Evolutionary conservation across 768 basidiomycete genomes (phyloP).

Genomic region (Pisolithus microcarpus): DNA sequence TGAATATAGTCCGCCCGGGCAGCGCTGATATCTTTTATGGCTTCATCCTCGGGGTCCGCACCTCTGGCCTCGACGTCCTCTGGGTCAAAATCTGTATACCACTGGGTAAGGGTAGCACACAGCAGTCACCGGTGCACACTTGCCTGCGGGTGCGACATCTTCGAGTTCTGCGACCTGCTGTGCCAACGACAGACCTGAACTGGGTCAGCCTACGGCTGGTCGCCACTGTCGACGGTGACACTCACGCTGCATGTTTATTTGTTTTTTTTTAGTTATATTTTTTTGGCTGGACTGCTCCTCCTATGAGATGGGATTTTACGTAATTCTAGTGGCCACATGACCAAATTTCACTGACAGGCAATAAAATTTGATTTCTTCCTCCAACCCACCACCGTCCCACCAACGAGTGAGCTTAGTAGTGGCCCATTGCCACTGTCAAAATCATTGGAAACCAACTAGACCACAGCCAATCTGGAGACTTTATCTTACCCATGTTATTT

Average conservation of each 20-base stretch:
- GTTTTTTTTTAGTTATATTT: not conserved
- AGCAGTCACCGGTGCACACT: slow-evolving; percentile 15
- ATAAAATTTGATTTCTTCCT: slow-evolving; percentile 14
- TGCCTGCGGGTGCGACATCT: slow-evolving; percentile 62
- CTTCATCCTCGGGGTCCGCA: slow-evolving; percentile 35
- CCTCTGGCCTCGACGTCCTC: slow-evolving; percentile 52
- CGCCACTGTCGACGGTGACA: not conserved
- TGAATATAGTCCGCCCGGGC: slow-evolving; percentile 76
- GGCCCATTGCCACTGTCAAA: slow-evolving; percentile 23
- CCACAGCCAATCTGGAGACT: slow-evolving; percentile 30
- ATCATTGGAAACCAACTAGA: slow-evolving; percentile 12
- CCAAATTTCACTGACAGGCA: slow-evolving; percentile 12
- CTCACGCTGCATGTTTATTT: slow-evolving; percentile 23
- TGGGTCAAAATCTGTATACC: slow-evolving; percentile 58
- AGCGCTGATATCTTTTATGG: slow-evolving; percentile 26
- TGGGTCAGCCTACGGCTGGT: slow-evolving; percentile 3
- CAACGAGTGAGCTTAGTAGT: slow-evolving; percentile 18
- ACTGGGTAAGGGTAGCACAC: slow-evolving; percentile 3
- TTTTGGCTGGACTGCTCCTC: not conserved
- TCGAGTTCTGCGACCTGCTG: slow-evolving; percentile 81
- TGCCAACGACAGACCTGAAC: slow-evolving; percentile 50
- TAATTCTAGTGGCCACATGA: slow-evolving; percentile 16
- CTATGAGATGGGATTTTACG: slow-evolving; percentile 14
- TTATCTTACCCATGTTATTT: slow-evolving; percentile 31
- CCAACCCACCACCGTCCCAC: slow-evolving; percentile 26